These are phyloP conservation scores for Naganishia albida DNA, from an alignment of 1,284 basidiomycete genomes.

Conservation along the genomic window DNA sequence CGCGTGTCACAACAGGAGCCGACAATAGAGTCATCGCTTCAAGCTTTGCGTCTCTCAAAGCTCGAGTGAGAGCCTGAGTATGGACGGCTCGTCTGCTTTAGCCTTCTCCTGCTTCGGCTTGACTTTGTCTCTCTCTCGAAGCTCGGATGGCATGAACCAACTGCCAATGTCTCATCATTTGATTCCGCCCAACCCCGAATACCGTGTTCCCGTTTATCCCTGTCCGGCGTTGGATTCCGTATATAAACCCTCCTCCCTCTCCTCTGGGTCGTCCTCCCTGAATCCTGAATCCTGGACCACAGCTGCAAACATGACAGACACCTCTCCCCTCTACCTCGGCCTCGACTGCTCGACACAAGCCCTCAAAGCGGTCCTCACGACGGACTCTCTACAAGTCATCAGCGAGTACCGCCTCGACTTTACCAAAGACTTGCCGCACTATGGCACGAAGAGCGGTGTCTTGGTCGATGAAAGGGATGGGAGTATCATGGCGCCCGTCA, in stretches of 20 bases:
- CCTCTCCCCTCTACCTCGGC: slow-evolving; percentile 67
- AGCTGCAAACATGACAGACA: slow-evolving; percentile 9
- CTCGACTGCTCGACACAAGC: slow-evolving; percentile 86
- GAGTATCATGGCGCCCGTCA: slow-evolving; percentile 73
- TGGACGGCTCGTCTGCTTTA: no score
- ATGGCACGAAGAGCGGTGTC: slow-evolving; percentile 72
- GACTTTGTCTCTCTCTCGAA: no score
- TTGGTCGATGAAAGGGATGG: slow-evolving; percentile 67
- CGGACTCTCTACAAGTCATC: slow-evolving; percentile 63
- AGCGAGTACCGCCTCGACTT: slow-evolving; percentile 77
- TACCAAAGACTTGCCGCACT: slow-evolving; percentile 73
- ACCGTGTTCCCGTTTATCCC: slow-evolving; percentile 2
- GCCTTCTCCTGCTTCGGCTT: no score
- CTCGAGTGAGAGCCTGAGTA: no score
- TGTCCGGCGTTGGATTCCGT: neutral
- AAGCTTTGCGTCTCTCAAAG: no score
- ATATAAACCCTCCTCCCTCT: neutral
- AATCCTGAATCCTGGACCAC: no score
- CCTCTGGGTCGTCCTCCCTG: no score
- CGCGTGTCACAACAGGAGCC: no score
- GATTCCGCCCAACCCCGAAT: neutral
- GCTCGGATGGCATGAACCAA: no score
- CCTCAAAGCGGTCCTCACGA: slow-evolving; percentile 72
- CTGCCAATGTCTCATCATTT: neutral
- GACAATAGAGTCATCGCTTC: no score